Evolutionary conservation across 106 monocot species (phyloP).

Genomic region (Iris macrosiphon): DNA sequence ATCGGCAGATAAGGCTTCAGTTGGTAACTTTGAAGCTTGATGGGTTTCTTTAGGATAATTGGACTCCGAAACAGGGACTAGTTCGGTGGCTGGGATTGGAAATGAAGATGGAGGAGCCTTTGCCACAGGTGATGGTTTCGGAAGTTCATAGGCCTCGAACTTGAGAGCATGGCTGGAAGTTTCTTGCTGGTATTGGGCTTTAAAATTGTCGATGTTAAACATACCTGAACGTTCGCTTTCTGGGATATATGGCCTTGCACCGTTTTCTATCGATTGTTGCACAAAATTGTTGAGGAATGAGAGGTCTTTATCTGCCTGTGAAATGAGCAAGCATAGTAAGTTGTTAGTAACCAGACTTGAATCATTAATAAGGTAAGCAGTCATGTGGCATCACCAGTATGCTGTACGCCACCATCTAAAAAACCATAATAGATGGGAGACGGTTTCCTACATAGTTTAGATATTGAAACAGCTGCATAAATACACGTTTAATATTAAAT

Average conservation of each 20-base stretch:
- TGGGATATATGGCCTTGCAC: constrained; percentile 71
- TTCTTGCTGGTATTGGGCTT: constrained; percentile 52
- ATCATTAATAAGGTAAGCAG: too few species aligned
- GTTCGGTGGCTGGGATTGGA: constrained; percentile 26
- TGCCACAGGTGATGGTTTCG: constrained; percentile 41
- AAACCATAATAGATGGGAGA: too few species aligned
- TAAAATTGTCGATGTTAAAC: constrained; percentile 28
- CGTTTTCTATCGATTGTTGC: constrained; percentile 70
- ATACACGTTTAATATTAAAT: too few species aligned
- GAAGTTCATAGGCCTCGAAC: constrained; percentile 95
- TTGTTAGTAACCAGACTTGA: neutral
- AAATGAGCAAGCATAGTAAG: neutral
- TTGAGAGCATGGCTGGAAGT: constrained; percentile 49
- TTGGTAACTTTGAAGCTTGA: constrained; percentile 13
- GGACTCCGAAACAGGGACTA: constrained; percentile 44
- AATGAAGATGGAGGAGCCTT: constrained; percentile 14
- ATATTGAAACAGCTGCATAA: too few species aligned
- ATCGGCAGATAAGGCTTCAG: constrained; percentile 35
- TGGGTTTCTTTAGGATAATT: constrained; percentile 35
- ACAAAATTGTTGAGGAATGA: constrained; percentile 65
- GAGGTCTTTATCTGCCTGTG: constrained; percentile 81
- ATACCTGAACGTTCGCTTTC: constrained; percentile 64
- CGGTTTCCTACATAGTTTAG: too few species aligned
- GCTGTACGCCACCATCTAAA: too few species aligned
- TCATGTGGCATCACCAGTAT: too few species aligned